A percentile compares a stretch with the other conserved stretches of the same genome.
phyloP scores from a whole-genome alignment of 2,329 filamentous ascomycete genomes.

The Cladophialophora yegresii region DNA sequence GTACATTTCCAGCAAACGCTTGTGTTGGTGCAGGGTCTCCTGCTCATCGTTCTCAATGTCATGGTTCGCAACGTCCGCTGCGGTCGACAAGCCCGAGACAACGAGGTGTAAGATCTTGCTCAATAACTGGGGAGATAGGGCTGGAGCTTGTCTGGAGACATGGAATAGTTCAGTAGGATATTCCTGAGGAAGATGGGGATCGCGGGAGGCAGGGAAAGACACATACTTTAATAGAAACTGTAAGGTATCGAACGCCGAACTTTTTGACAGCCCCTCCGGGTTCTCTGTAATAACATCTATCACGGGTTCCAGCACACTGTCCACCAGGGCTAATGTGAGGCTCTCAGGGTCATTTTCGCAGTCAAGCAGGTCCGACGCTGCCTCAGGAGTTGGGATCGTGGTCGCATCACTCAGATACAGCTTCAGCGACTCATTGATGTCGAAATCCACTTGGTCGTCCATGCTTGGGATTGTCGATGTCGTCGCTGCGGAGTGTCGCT shows the following conservation, averaged over 20 bases:
- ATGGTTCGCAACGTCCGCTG: constrained; percentile 80
- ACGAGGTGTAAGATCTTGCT: constrained; percentile 92
- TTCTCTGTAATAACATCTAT: constrained; percentile 89
- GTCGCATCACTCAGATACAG: constrained; percentile 92
- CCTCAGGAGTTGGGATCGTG: constrained; percentile 80
- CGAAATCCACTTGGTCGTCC: constrained; percentile 71
- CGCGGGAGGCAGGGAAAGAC: constrained; percentile 40
- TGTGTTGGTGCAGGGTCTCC: constrained; percentile 81
- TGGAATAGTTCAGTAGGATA: constrained; percentile 65
- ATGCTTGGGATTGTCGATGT: constrained; percentile 48
- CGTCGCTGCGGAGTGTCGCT: neutral
- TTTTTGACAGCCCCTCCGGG: constrained; percentile 80
- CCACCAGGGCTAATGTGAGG: constrained; percentile 75
- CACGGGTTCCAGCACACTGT: constrained; percentile 84
- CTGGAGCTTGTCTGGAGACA: constrained; percentile 74
- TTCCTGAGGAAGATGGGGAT: constrained; percentile 40
- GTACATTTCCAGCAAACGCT: constrained; percentile 88
- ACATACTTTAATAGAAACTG: constrained; percentile 97
- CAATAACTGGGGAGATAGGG: constrained; percentile 76
- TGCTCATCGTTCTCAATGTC: constrained; percentile 92
- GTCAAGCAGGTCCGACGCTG: constrained; percentile 77
- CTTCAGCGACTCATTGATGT: constrained; percentile 96
- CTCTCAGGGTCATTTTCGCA: constrained; percentile 90
- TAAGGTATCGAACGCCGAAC: constrained; percentile 82
- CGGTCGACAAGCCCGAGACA: constrained; percentile 79